phyloP scores from a whole-genome alignment of 2,329 filamentous ascomycete genomes.

The Colletotrichum scovillei region DNA sequence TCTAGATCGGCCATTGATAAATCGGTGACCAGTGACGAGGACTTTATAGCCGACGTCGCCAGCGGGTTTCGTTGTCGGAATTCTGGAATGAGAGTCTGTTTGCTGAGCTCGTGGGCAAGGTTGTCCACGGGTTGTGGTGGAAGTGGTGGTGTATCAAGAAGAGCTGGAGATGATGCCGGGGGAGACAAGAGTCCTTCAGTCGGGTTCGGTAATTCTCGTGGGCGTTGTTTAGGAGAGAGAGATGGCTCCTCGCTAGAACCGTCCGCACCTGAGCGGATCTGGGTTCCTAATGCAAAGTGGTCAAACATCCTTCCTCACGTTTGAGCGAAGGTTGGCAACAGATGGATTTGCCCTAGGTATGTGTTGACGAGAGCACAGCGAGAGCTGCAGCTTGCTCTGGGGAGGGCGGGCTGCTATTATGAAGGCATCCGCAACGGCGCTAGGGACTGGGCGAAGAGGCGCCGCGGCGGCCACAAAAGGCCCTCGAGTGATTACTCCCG shows the following conservation, averaged over 20 bases:
- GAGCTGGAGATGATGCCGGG: background rate
- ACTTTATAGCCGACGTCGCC: background rate
- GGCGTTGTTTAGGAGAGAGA: conserved; percentile 25
- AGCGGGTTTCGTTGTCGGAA: background rate
- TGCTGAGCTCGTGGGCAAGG: conserved; percentile 26
- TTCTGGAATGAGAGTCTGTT: conserved; percentile 22
- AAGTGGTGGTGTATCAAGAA: background rate
- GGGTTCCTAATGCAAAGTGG: conserved; percentile 24
- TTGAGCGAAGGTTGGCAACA: background rate
- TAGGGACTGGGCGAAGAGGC: conserved; percentile 11
- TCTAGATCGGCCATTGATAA: conserved; percentile 20
- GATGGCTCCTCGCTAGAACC: conserved; percentile 1
- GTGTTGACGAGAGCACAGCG: background rate
- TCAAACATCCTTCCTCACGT: conserved; percentile 21
- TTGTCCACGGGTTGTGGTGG: conserved; percentile 25
- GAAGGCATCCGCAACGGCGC: conserved; percentile 33
- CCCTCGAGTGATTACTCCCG: conserved; percentile 18
- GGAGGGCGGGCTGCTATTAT: conserved; percentile 23
- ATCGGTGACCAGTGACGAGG: background rate
- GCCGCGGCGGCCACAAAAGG: conserved; percentile 31
- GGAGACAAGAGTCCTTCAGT: background rate
- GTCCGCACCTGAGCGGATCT: conserved; percentile 15
- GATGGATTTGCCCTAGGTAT: background rate
- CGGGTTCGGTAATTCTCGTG: conserved; percentile 2
- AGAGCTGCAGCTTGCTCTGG: background rate